Conservation (phyloP, 352 stramenopile species). For the Aphanomyces cochlioides region DNA sequence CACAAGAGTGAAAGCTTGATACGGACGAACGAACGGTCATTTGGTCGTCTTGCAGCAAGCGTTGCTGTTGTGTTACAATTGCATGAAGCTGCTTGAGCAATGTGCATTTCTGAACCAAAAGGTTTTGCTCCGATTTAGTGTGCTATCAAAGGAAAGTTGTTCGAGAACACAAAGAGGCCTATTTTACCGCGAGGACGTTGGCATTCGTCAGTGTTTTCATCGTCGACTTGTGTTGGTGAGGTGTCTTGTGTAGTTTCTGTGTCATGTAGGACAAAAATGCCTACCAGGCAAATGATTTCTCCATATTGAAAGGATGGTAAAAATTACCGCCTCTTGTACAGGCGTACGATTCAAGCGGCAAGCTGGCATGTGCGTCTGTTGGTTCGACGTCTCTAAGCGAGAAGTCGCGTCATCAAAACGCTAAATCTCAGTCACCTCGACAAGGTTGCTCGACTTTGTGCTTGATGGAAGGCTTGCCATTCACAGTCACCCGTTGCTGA, state of each 20-base stretch:
- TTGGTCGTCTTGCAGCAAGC: conserved; percentile 55
- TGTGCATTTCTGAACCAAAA: conserved; percentile 50
- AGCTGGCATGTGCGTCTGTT: too few species aligned
- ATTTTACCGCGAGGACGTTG: neutral
- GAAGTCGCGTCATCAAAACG: too few species aligned
- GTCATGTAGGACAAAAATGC: neutral
- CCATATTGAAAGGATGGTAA: neutral
- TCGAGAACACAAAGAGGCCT: neutral
- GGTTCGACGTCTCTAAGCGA: too few species aligned
- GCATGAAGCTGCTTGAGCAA: conserved; percentile 54
- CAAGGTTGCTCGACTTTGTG: too few species aligned
- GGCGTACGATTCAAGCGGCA: neutral
- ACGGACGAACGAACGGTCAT: conserved; percentile 62
- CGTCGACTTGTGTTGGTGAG: neutral
- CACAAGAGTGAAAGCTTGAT: conserved; percentile 55
- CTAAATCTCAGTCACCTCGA: too few species aligned
- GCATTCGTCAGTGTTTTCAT: neutral
- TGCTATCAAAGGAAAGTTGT: conserved; percentile 3
- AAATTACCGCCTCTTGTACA: neutral
- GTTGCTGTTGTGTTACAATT: conserved; percentile 49
- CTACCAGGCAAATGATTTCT: neutral
- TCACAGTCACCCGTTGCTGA: too few species aligned
- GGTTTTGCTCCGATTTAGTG: conserved; percentile 41
- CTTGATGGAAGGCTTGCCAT: too few species aligned
- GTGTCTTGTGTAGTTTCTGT: conserved; percentile 3